Base-by-base conservation (phyloP, 2,329 filamentous ascomycete species). In the Aureobasidium lini region DNA sequence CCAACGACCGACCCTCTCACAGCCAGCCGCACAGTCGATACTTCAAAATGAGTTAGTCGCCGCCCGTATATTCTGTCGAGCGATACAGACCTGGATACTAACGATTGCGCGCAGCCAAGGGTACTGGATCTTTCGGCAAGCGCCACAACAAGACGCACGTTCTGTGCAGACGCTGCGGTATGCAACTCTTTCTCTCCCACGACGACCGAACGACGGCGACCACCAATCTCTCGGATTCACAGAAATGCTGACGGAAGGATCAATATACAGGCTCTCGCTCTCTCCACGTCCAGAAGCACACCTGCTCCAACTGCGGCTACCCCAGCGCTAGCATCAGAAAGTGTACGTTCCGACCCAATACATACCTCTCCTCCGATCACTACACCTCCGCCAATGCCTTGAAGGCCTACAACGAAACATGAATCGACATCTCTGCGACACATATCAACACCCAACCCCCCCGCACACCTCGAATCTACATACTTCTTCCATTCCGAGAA, bases 251-350 rank as follows among this genome's bases (percentile, higher is more conserved):
- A 71, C 63, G 43, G 58, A 52, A 52, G 63, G 61, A 64, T 63
- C 40, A 40, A 52, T 23, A 16, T 36, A 61, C 72, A 95, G 91
- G 93, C 81, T 88, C 89, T 77, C 92, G 94, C 77, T 96, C 94
- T 74, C 87, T 96, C 80, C 94, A 99, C 88, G 87, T 97, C 82
- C 94, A 99, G 85, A 99, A 99, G 89, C 88, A 96, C 81, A 95
- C 91, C 76, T 99, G 94, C 84, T 79, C 93, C 71, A 85, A 84
- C 74, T 99, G 94, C 85, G 94, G 92, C 77, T 99, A 96, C 83
- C 94, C 94, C 76, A 82, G 91, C 76, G 94, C 94, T 79, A 96
- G 95, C 87, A 92, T 84, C 79, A 87, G 94, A 79, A 95, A 96
- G 87, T 99, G 93, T 97, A 96, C 77, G 93, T 89, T 46, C 18